phyloP scores from a whole-genome alignment of 306 rosid species.

The Cicer cuneatum region DNA sequence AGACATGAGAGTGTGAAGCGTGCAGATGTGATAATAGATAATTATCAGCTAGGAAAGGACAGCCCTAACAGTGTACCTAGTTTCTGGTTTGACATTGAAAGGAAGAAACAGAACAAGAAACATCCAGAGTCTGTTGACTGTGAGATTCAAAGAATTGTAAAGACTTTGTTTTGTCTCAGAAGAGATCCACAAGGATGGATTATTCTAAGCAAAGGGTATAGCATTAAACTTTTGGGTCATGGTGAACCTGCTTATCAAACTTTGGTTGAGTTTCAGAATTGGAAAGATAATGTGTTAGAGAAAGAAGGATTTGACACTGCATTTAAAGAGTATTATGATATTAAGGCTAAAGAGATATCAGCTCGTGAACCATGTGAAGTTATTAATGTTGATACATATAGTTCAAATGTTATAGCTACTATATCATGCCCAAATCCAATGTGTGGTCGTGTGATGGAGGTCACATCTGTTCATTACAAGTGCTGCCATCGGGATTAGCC shows the following conservation, averaged over 20 bases:
- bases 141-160: constrained; percentile 35
- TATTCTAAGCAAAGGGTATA: constrained; percentile 45
- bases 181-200: constrained; percentile 51
- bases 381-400: constrained; percentile 39
- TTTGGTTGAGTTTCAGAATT: constrained; percentile 33
- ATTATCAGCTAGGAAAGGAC: constrained; percentile 38
- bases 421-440: constrained; percentile 52
- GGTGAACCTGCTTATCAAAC: constrained; percentile 45
- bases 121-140: constrained; percentile 35
- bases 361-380: constrained; percentile 35
- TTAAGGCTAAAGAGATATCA: constrained; percentile 42
- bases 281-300: constrained; percentile 38
- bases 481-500: constrained; percentile 48
- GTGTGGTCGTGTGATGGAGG: constrained; percentile 55
- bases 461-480: constrained; percentile 49
- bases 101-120: constrained; percentile 50
- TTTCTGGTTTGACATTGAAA: constrained; percentile 49
- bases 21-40: constrained; percentile 42
- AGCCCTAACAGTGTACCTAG: constrained; percentile 22
- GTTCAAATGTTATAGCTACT: constrained; percentile 47
- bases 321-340: constrained; percentile 37
- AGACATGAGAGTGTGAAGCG: constrained; percentile 28
- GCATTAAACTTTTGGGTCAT: constrained; percentile 38
- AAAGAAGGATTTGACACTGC: constrained; percentile 47
- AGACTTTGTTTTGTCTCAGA: constrained; percentile 37